phyloP scores from a whole-genome alignment of 2,329 filamentous ascomycete genomes.

The Rutstroemia sp. region DNA sequence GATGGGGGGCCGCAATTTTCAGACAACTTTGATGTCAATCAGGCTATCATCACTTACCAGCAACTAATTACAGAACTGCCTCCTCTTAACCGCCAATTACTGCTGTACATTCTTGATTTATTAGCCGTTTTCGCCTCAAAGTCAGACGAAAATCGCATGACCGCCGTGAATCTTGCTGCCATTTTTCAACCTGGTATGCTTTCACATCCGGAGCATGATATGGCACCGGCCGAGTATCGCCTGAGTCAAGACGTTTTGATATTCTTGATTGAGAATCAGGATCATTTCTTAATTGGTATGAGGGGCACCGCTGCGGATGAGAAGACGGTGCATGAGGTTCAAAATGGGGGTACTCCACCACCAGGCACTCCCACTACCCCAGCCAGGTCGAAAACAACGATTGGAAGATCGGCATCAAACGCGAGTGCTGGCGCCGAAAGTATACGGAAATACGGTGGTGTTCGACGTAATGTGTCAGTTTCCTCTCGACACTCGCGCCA shows the following conservation, averaged over 20 bases:
- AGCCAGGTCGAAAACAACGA: constrained; percentile 46
- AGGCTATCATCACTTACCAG: constrained; percentile 79
- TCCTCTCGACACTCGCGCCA: constrained; percentile 80
- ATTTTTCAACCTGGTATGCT: constrained; percentile 97
- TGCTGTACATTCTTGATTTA: constrained; percentile 92
- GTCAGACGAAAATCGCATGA: constrained; percentile 95
- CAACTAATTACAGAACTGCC: constrained; percentile 87
- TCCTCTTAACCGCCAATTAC: constrained; percentile 83
- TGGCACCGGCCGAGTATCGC: constrained; percentile 90
- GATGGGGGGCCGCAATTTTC: constrained; percentile 59
- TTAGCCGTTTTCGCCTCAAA: constrained; percentile 96
- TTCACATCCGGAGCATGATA: constrained; percentile 88
- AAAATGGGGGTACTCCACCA: constrained; percentile 59
- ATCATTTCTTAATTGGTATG: constrained; percentile 98
- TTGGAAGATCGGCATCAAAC: constrained; percentile 75
- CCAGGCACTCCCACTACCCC: constrained; percentile 43
- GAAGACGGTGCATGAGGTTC: constrained; percentile 52
- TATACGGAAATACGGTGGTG: constrained; percentile 68
- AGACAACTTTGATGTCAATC: constrained; percentile 65
- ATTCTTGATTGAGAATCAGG: constrained; percentile 96
- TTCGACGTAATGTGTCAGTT: constrained; percentile 84
- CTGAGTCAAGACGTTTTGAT: constrained; percentile 96
- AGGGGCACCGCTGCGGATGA: constrained; percentile 97
- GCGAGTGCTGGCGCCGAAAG: constrained; percentile 86
- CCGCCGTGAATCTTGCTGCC: constrained; percentile 83